Evolutionary conservation across 2,329 filamentous ascomycete species (phyloP), one percentile per base, ranked within the genome.

Genomic region (Arthroderma sp.): DNA sequence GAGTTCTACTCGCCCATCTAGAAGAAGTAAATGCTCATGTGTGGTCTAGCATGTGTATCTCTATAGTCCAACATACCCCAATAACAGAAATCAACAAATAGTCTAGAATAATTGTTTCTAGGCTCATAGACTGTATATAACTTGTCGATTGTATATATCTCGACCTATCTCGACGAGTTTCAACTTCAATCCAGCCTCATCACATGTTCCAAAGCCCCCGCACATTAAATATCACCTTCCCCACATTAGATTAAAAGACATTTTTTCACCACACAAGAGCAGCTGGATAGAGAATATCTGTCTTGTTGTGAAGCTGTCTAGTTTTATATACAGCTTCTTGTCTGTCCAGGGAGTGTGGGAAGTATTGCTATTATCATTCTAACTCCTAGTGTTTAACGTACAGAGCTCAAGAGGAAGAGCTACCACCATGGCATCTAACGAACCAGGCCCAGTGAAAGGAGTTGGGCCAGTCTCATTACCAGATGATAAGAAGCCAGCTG

Each of bases 381-480:
- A 13, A 35, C 15, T 21, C 6, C 4, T 15, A 21, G 25, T 54
- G 33, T 7, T 31, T 31, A n/a, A n/a, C n/a, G n/a, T n/a, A n/a
- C n/a, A n/a, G n/a, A n/a, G n/a, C 28, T 31, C 4, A 31, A 31
- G 28, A 39, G 33, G 31, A 11, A 13, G 28, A 35, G 47, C 28
- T 51, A 35, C n/a, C 47, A 23, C 56, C 28, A 60, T 60, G 59
- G 60, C 53, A 35, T 54, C 39, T 7, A 51, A 52, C 11, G 33
- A 56, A 52, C 54, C 56, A 6, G 47, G 25, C 11, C 60, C 58
- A 13, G 54, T 55, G n/a, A 60, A 58, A 23, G 83, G 81, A 62
- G 82, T 95, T 60, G 91, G 91, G 0, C 90, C 89, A 51, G 79
- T 85, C 61, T 95, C 95, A 73, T 82, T 83, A 58, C 78, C 85